Evolutionary conservation across 345 rosid genomes (phyloP), one percentile per base, ranked within the genome.

Genomic region (Gossypium ekmanianum): DNA sequence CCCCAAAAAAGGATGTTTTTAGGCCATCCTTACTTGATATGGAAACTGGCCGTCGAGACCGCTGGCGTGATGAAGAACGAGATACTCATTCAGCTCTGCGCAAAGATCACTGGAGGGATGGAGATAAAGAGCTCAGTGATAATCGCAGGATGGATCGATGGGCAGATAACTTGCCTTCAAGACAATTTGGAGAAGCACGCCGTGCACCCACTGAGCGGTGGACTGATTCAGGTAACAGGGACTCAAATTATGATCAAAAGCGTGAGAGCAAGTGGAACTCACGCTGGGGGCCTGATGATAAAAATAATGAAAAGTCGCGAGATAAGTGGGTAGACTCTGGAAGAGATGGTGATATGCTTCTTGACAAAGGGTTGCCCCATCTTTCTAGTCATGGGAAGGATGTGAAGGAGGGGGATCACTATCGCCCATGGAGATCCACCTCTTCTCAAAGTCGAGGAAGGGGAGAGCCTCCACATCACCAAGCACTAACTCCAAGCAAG

Each of bases 261-360:
- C 93, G 97, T 18, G 99, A 93, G 83, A 91, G 90, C 90, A 95
- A 95, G 86, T 95, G 99, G 98, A 95, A 90, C 85, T 83, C 97
- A 48, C 94, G 97, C 74, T 95, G 99, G 97, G 98, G 99, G 0
- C 98, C 97, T 81, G 97, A 86, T 66, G 87, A 87, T 54, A 95
- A 87, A 79, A 96, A 81, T 61, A 63, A 75, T 50, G 94, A 90
- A 62, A 85, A 79, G 68, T 74, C 71, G 12, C 93, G 81, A 57
- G 93, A 88, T 20, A 90, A 83, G 84, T 83, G 85, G 89, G 68
- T 27, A 2, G 61, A 57, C 29, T 57, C 14, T 20, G 61, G 90
- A 13, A 91, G 78, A 85, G 94, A 89, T 75, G 87, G 90, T 80
- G 97, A 95, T 34, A 45, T 76, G 61, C 27, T 27, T 57, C 29